Evolutionary conservation across 768 basidiomycete genomes (phyloP), one percentile per base, ranked within the genome.

Genomic region (Lentinus tigrinus): DNA sequence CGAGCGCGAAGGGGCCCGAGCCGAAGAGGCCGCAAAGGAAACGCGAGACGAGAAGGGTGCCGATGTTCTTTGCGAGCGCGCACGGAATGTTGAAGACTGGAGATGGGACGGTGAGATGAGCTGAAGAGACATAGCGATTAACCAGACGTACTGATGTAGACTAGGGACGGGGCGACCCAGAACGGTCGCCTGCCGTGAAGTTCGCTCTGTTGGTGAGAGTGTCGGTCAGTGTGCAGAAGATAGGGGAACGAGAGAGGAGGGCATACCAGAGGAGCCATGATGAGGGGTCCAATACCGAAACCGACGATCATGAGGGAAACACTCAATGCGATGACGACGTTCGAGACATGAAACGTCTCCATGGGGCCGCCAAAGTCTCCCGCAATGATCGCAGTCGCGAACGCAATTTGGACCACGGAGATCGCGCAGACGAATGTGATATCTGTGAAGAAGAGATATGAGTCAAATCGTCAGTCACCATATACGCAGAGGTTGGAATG

Each of bases 1-100:
- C 70, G 54, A 75, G 71, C 13, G 74, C 71, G 26, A 77, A 58
- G 0, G 76, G 75, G 0, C 73, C 67, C 24, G 70, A 70, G 14
- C 75, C 76, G 58, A 73, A 75, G 47, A 74, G 58, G 47, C 78
- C 79, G 47, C 73, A 74, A 46, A 79, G 60, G 66, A 77, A 76
- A 6, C 79, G 73, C 40, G 74, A 72, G 47, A 77, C 63, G 34
- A 80, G 65, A n/a, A 79, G 65, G 1, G 75, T 74, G 56, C 69
- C 69, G 54, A 77, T 75, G 64, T 77, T 77, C 10, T 67, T 56
- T 0, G 74, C 73, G 10, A 77, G 62, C 0, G 77, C 76, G 54
- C 73, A 73, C n/a, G 73, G 76, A 52, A 80, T 71, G 61, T 73
- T 74, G 68, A 75, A 76, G 47, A 78, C 31, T 31, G 31, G 11